Base-by-base conservation (phyloP, 2,329 filamentous ascomycete genomes). In the Calonectria fujianensis region DNA sequence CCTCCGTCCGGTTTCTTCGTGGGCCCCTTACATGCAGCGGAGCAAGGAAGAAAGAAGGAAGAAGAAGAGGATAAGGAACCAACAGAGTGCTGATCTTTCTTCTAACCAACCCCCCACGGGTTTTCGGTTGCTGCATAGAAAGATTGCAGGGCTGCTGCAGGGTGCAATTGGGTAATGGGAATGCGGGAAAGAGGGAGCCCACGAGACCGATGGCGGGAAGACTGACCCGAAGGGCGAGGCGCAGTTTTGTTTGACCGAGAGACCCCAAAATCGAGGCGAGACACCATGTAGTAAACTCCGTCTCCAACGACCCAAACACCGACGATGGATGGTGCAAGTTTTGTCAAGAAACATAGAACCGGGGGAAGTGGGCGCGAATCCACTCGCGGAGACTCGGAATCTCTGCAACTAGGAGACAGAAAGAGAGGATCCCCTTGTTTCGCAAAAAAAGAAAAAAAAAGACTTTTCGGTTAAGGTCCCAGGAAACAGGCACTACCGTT, bases 401-500 rank as follows among this genome's bases (percentile, higher is more conserved):
- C 63, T 67, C 65, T 67, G 65, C 51, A 48, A 69, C 54, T 3
- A 16, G 39, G 35, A 37, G 70, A 27, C 8, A 39, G 37, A 16
- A 4, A 16, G 37, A 51, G 24, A 67, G 27, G 65, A 52, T 35
- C 48, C 69, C 51, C 61, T 32, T 51, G 51, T 29, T 31, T 35
- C n/a, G n/a, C 31, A 20, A n/a, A 45, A 45, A 45, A 45, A 45
- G 41, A 2, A 45, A 45, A 45, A 4, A 45, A n/a, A 45, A 61
- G 13, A 37, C 32, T 61, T n/a, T n/a, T 39, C 32, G 32, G 10
- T 51, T 54, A 20, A 27, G 48, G 54, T 45, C 31, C 54, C 57
- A 24, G 41, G 67, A 41, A 52, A 45, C 32, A 59, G 64, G 41
- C 54, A 48, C 41, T n/a, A 45, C 71, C 57, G 57, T 41, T 41